Conservation (phyloP, 352 stramenopile genomes). For the Phytophthora pluvialis region DNA sequence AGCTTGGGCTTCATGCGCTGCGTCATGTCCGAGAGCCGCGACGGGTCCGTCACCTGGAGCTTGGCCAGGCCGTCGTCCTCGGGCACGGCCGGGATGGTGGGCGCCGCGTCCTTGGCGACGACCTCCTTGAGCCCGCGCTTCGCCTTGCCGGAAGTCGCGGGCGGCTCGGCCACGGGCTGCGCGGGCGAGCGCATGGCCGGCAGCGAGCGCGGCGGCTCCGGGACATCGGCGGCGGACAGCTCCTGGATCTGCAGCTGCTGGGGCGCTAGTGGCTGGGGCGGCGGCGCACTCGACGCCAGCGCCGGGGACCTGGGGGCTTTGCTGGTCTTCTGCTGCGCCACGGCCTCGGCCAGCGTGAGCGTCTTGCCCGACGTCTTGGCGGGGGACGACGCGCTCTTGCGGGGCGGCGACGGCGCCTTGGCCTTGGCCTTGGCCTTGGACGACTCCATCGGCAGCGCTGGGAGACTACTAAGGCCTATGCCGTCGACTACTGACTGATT, state of each 20-base stretch:
- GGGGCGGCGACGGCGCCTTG: constrained; percentile 11
- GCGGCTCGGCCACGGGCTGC: constrained; percentile 13
- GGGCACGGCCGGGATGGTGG: constrained; percentile 19
- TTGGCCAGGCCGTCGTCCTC: constrained; percentile 31
- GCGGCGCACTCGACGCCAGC: not conserved
- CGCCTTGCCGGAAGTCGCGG: constrained; percentile 9
- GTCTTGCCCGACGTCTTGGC: constrained; percentile 23
- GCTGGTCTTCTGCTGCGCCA: constrained; percentile 29
- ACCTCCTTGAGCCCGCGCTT: constrained; percentile 9
- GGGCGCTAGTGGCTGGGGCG: too few species aligned
- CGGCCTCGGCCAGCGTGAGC: constrained; percentile 25
- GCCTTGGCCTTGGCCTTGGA: not conserved
- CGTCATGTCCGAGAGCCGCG: constrained; percentile 31
- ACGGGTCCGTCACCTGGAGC: constrained; percentile 26
- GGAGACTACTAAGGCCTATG: not conserved
- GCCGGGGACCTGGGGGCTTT: not conserved
- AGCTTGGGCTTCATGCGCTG: constrained; percentile 66
- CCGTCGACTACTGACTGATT: constrained; percentile 9
- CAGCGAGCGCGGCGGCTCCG: constrained; percentile 10
- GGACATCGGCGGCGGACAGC: not conserved
- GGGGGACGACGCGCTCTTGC: constrained; percentile 30
- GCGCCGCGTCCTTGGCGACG: constrained; percentile 25
- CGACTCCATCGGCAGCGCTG: not conserved
- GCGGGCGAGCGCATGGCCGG: constrained; percentile 9
- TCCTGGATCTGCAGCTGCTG: constrained; percentile 9